Percentiles rank a stretch among this genome's conserved stretches.
phyloP scores from a whole-genome alignment of 1,284 basidiomycete genomes.

The Chalciporus sp. region DNA sequence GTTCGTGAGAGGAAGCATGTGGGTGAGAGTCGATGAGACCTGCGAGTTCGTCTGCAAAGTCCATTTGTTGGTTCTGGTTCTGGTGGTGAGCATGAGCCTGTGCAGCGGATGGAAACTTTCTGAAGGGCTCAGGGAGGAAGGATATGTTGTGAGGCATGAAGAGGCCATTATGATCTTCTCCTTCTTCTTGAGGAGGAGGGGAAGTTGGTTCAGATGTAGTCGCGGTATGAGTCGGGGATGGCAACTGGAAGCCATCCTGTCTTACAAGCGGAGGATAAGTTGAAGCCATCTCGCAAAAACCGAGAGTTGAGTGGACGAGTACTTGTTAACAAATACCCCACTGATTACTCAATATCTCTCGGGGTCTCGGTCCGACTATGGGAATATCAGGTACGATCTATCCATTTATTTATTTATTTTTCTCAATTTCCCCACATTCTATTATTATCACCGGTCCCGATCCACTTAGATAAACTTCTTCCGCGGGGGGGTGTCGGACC shows the following conservation, averaged over 20 bases:
- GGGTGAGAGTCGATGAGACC: slow-evolving; percentile 48
- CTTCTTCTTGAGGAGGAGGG: slow-evolving; percentile 33
- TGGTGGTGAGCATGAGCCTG: slow-evolving; percentile 18
- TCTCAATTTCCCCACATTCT: slow-evolving; percentile 28
- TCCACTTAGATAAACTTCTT: background rate
- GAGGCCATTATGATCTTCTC: slow-evolving; percentile 34
- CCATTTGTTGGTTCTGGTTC: slow-evolving; percentile 38
- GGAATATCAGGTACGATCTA: slow-evolving; percentile 28
- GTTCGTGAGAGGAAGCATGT: slow-evolving; percentile 43
- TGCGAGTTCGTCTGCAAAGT: slow-evolving; percentile 67
- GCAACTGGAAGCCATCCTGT: slow-evolving; percentile 69
- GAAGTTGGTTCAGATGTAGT: slow-evolving; percentile 26
- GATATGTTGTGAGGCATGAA: slow-evolving; percentile 43
- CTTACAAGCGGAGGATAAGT: slow-evolving; percentile 34
- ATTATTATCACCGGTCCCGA: slow-evolving; percentile 20
- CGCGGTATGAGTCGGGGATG: slow-evolving; percentile 44
- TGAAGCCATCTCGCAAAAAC: slow-evolving; percentile 18
- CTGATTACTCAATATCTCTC: slow-evolving; percentile 19
- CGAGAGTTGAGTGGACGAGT: background rate
- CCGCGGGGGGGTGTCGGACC: background rate
- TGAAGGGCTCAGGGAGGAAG: slow-evolving; percentile 52
- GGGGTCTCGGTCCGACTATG: slow-evolving; percentile 39
- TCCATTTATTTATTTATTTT: slow-evolving; percentile 20
- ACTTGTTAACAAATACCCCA: background rate
- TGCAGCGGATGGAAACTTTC: slow-evolving; percentile 44